Percentiles rank a stretch among this genome's conserved stretches.
Evolutionary conservation across 1,284 basidiomycete species (phyloP).

Genomic region (Peniophora sp.): DNA sequence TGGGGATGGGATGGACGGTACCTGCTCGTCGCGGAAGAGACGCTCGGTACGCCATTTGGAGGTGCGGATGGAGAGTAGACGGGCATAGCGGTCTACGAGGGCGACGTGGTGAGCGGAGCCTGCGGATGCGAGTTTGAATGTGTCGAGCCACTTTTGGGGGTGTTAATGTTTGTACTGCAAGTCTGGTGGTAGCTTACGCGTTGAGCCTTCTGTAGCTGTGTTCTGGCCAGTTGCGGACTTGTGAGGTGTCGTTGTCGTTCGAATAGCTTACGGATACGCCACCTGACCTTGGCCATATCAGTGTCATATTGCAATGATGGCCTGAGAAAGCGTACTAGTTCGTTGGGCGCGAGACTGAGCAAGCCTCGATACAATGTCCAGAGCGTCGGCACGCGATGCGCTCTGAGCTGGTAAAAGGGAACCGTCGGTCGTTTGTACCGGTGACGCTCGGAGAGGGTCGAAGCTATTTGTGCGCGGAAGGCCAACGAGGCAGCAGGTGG

Average conservation of each 20-base stretch:
- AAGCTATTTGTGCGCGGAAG: neutral
- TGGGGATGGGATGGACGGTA: slow-evolving; percentile 15
- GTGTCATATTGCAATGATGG: neutral
- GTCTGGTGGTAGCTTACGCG: slow-evolving; percentile 29
- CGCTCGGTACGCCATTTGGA: slow-evolving; percentile 40
- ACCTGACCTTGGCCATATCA: slow-evolving; percentile 37
- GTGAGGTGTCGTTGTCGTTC: slow-evolving; percentile 41
- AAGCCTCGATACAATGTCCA: slow-evolving; percentile 70
- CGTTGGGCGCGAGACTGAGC: slow-evolving; percentile 43
- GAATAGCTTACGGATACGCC: slow-evolving; percentile 50
- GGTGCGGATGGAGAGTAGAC: slow-evolving; percentile 41
- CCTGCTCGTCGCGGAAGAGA: slow-evolving; percentile 42
- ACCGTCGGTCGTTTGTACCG: slow-evolving; percentile 41
- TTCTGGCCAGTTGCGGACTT: slow-evolving; percentile 35
- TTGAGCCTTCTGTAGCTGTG: slow-evolving; percentile 41
- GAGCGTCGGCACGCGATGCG: slow-evolving; percentile 71
- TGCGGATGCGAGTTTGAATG: slow-evolving; percentile 40
- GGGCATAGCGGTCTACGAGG: slow-evolving; percentile 47
- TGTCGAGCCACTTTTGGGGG: slow-evolving; percentile 50
- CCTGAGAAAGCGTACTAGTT: slow-evolving; percentile 36
- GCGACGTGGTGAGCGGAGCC: slow-evolving; percentile 40
- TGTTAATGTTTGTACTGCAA: neutral
- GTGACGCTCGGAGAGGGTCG: neutral
- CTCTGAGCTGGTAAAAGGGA: slow-evolving; percentile 64
- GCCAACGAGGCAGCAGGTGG: neutral